Evolutionary conservation across 257 asterid species (phyloP), one percentile per base, ranked within the genome.

Genomic region (Solanum habrochaites): DNA sequence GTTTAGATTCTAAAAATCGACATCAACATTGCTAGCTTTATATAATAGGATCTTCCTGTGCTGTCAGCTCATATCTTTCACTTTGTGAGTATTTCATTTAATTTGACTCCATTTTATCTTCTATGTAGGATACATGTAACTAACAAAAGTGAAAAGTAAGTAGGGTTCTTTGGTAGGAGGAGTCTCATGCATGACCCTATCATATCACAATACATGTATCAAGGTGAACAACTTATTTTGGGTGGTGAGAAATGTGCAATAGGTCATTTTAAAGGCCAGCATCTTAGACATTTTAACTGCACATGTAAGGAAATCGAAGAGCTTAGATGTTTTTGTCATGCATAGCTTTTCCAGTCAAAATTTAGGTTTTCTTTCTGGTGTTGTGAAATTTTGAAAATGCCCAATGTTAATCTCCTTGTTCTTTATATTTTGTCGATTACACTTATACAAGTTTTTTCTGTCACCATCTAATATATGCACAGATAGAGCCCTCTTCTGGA

Each of bases 401-500:
- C 29, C 29, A 35, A 35, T 72, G 16, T 18, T 71, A 71, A 20
- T 37, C 20, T 49, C 69, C 69, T 49, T 49, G 85, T 49, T 81
- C 69, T 81, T 49, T 81, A 31, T 70, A 16, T n/a, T n/a, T 20
- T 72, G 37, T 6, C 73, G 12, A 18, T 87, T 6, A 25, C 52
- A 49, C 77, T 11, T 12, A 25, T 66, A 29, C 4, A 49, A 2
- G 32, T 35, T 35, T 60, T 60, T 84, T 42, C 18, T 82, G 32
- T 58, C 18, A 74, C 73, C 87, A 40, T 29, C 84, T 82, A 86
- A 75, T 73, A 81, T 88, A 40, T 86, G 87, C 89, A 82, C 81
- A 95, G 99, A 90, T 97, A 82, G 99, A 95, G 90, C 98, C 98
- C 89, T 93, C 95, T 64, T 88, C 88, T 72, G 96, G 90, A 70